phyloP scores from a whole-genome alignment of 2,329 filamentous ascomycete genomes.

The Endothia cerciana region DNA sequence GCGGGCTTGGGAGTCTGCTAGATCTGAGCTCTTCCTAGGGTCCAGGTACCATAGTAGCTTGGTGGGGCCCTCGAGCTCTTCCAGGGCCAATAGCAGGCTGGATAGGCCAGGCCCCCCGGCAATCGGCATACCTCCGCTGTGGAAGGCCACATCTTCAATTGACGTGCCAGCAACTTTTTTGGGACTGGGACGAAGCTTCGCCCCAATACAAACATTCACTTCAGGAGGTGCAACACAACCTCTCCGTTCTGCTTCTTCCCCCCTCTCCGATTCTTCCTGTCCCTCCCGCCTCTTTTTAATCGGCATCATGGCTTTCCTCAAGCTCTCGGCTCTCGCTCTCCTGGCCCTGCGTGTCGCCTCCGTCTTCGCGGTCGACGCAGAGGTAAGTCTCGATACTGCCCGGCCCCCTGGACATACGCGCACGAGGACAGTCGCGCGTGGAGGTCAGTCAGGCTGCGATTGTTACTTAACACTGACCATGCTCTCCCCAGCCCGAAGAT shows the following conservation, averaged over 20 bases:
- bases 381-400: slow-evolving; percentile 52
- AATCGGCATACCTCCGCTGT: slow-evolving; percentile 18
- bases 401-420: neutral
- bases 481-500: slow-evolving; percentile 30
- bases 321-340: slow-evolving; percentile 72
- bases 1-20: neutral
- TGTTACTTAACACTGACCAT: slow-evolving; percentile 17
- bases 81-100: neutral
- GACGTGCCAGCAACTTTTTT: slow-evolving; percentile 21
- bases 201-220: slow-evolving; percentile 10
- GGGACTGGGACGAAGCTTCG: slow-evolving; percentile 9
- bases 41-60: neutral
- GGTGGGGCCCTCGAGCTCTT: neutral
- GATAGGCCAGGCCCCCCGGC: slow-evolving; percentile 7
- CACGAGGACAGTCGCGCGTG: slow-evolving; percentile 18
- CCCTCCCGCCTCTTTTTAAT: slow-evolving; percentile 31
- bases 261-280: slow-evolving; percentile 22
- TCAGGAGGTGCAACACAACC: slow-evolving; percentile 25
- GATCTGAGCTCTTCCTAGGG: neutral
- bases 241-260: slow-evolving; percentile 21
- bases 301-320: slow-evolving; percentile 71
- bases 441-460: slow-evolving; percentile 17
- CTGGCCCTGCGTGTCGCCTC: slow-evolving; percentile 71
- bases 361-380: slow-evolving; percentile 61
- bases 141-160: slow-evolving; percentile 31